These are phyloP conservation scores for Penicillium sclerotigenum DNA, from an alignment of 2,329 filamentous ascomycete species.

Conservation along the genomic window DNA sequence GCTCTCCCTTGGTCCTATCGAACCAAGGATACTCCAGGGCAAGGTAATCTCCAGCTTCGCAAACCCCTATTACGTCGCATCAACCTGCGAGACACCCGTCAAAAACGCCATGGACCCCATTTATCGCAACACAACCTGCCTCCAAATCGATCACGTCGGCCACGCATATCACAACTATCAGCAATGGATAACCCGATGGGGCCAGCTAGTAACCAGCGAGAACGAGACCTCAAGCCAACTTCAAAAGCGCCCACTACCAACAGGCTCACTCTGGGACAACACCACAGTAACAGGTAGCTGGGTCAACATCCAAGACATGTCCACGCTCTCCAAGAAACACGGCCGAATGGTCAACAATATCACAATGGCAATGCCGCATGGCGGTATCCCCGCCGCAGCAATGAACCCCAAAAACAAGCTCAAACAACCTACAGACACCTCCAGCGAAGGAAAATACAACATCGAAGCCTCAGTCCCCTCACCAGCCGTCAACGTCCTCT, in stretches of 20 bases:
- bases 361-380: constrained; percentile 73
- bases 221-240: constrained; percentile 45
- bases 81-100: constrained; percentile 62
- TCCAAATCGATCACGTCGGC: constrained; percentile 67
- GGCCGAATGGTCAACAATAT: constrained; percentile 69
- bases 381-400: constrained; percentile 64
- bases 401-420: constrained; percentile 61
- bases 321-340: constrained; percentile 48
- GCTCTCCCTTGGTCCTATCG: constrained; percentile 57
- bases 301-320: constrained; percentile 61
- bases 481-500: constrained; percentile 69
- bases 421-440: constrained; percentile 63
- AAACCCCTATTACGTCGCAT: constrained; percentile 56
- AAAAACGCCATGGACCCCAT: constrained; percentile 39
- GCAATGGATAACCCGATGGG: constrained; percentile 59
- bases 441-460: constrained; percentile 65
- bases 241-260: constrained; percentile 55
- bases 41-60: constrained; percentile 61
- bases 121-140: constrained; percentile 55
- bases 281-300: constrained; percentile 68
- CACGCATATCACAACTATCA: constrained; percentile 67
- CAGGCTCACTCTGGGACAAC: constrained; percentile 66
- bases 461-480: constrained; percentile 67
- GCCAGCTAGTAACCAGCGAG: constrained; percentile 44
- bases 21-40: constrained; percentile 52